Evolutionary conservation across 1,284 basidiomycete genomes (phyloP), one percentile per base, ranked within the genome.

Genomic region (Cutaneotrichosporon spelunceum): DNA sequence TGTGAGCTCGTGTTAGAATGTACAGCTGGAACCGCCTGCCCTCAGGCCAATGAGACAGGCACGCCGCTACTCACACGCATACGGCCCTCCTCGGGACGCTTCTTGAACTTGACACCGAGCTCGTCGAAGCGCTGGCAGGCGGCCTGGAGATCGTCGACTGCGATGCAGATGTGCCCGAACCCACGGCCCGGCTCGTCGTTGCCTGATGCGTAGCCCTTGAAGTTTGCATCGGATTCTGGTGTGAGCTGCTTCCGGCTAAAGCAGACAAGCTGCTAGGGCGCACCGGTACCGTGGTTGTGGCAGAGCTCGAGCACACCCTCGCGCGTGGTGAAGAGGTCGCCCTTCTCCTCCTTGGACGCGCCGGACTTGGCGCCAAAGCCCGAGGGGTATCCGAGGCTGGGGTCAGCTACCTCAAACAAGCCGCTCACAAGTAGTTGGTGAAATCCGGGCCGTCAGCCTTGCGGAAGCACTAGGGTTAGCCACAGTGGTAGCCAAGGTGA

Each of bases 31-130:
- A n/a, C n/a, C n/a, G n/a, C n/a, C n/a, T n/a, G n/a, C n/a, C n/a
- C n/a, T n/a, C n/a, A n/a, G n/a, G n/a, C n/a, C n/a, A n/a, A n/a
- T n/a, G n/a, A n/a, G n/a, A n/a, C n/a, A n/a, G n/a, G n/a, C n/a
- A n/a, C n/a, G n/a, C n/a, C n/a, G n/a, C n/a, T n/a, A 65, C 92
- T 89, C 70, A 88, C 74, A 76, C 80, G 86, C 90, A 96, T 94
- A 75, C 84, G 88, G 7, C 93, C 93, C 60, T 95, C 93, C 5
- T 84, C 86, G 45, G 87, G 87, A 63, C 84, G 85, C 83, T 96
- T 97, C 84, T 94, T 90, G 82, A 95, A 97, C 57, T 82, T 80
- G 45, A 95, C 93, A 7, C 88, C 88, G 21, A 92, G 83, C 63
- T 84, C 80, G 69, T 93, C 91, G 66, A 99, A 91, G 44, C 91